Base-by-base conservation (phyloP, 192 early-diverging fungal genomes). In the Jimgerdemannia flammicorona region DNA sequence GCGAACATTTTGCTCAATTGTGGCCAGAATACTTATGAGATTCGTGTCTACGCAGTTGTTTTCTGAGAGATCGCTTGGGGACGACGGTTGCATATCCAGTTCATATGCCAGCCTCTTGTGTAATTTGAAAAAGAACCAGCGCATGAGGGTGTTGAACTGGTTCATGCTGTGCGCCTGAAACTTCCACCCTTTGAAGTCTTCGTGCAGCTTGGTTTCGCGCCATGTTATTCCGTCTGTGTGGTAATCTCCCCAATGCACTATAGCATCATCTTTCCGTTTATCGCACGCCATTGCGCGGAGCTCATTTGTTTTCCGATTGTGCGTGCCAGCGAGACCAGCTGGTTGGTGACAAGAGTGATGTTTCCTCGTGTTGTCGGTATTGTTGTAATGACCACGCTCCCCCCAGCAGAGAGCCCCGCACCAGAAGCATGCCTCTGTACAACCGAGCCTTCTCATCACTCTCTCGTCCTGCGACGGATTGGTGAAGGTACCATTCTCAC, bases 41-140 rank as follows among this genome's bases (percentile, higher is more conserved):
- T 29, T 29, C 29, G 29, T 29, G 29, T 29, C 29, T 29, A 29
- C 29, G 29, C 29, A 29, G 29, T 29, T 29, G 29, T 29, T 29
- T 29, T 29, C 29, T 29, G 29, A 29, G 29, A 29, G 29, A 29
- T 29, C 29, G 29, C 29, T 29, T 29, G 29, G 29, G 29, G 29
- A 29, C 29, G 29, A 29, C 29, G 73, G 73, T 20, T 43, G 40
- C 2, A 3, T 8, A 44, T 20, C 14, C 4, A 3, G 11, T 29
- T 69, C 17, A 6, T 43, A 41, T 75, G 74, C 74, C 40, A 75
- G 11, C 41, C 63, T 49, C 17, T 54, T 3, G 64, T 71, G n/a
- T 49, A 75, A 75, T 19, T 54, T 75, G 43, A 65, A 54, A 69
- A 75, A 75, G 44, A 75, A 75, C 74, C 74, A 75, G 44, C 74